Conservation (phyloP, 2,329 filamentous ascomycete genomes). For the Ophiostoma populinum region DNA sequence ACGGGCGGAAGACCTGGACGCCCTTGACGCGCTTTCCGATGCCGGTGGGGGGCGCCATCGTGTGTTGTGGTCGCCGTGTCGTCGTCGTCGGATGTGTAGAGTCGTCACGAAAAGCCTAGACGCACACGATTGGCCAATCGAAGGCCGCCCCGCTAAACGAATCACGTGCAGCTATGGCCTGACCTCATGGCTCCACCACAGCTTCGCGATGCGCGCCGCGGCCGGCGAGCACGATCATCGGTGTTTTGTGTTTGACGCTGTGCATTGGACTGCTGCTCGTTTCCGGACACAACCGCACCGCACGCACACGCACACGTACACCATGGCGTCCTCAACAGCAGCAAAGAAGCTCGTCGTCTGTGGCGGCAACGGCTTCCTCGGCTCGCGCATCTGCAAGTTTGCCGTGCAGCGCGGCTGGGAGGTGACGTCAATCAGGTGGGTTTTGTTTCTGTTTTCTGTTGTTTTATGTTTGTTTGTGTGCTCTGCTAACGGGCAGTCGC, state of each 20-base stretch:
- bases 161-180: slow-evolving; percentile 8
- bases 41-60: slow-evolving; percentile 42
- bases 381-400: slow-evolving; percentile 76
- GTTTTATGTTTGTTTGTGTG: neutral
- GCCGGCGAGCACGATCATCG: no score
- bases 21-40: slow-evolving; percentile 48
- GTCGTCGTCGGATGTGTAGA: no score
- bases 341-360: slow-evolving; percentile 71
- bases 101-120: no score
- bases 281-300: no score
- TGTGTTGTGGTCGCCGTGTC: slow-evolving; percentile 3
- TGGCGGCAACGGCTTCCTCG: slow-evolving; percentile 85
- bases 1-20: slow-evolving; percentile 45
- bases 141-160: neutral
- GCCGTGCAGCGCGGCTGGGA: slow-evolving; percentile 77
- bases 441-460: no score
- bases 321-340: slow-evolving; percentile 18
- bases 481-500: slow-evolving; percentile 36
- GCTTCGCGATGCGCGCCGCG: no score
- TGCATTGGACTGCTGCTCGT: no score
- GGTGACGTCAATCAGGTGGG: slow-evolving; percentile 87
- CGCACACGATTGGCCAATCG: neutral
- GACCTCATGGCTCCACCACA: slow-evolving; percentile 2
- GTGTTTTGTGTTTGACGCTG: neutral
- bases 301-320: neutral